Evolutionary conservation across 495 filamentous ascomycete genomes (phyloP).

Genomic region (Penicillium verhagenii): DNA sequence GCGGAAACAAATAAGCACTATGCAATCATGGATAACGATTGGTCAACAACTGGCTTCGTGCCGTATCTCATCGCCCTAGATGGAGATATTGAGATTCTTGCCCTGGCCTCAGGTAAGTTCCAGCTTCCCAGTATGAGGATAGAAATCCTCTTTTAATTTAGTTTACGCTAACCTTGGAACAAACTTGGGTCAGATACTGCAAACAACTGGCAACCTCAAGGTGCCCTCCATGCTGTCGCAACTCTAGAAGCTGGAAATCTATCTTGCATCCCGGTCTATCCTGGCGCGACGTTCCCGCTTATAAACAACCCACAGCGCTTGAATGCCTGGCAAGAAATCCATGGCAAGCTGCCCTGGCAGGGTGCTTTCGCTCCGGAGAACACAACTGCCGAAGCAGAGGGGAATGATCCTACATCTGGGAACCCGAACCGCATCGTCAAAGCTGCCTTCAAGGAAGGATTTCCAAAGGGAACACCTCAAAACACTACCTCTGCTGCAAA

Average conservation of each 20-base stretch:
- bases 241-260: slow-evolving; percentile 32
- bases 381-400: slow-evolving; percentile 22
- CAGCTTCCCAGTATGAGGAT: too few species aligned
- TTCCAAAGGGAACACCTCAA: slow-evolving; percentile 25
- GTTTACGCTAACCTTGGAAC: too few species aligned
- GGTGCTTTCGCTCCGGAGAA: slow-evolving; percentile 36
- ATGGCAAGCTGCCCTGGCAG: slow-evolving; percentile 34
- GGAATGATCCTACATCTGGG: slow-evolving; percentile 33
- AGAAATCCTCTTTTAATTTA: too few species aligned
- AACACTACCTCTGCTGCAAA: slow-evolving; percentile 32
- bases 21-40: slow-evolving; percentile 38
- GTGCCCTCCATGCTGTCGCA: slow-evolving; percentile 30
- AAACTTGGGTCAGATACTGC: slow-evolving; percentile 23
- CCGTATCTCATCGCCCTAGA: slow-evolving; percentile 32
- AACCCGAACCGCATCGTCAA: slow-evolving; percentile 32
- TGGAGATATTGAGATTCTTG: slow-evolving; percentile 28
- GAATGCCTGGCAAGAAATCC: slow-evolving; percentile 32
- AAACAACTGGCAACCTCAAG: slow-evolving; percentile 34
- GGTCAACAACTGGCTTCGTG: slow-evolving; percentile 31
- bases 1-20: slow-evolving; percentile 23
- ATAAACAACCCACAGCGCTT: slow-evolving; percentile 33
- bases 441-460: slow-evolving; percentile 36
- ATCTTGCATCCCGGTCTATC: slow-evolving; percentile 34
- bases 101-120: slow-evolving; percentile 27
- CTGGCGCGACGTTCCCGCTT: slow-evolving; percentile 32